These are phyloP conservation scores for Earliella scabrosa DNA, from an alignment of 1,284 basidiomycete species.

Conservation along the genomic window DNA sequence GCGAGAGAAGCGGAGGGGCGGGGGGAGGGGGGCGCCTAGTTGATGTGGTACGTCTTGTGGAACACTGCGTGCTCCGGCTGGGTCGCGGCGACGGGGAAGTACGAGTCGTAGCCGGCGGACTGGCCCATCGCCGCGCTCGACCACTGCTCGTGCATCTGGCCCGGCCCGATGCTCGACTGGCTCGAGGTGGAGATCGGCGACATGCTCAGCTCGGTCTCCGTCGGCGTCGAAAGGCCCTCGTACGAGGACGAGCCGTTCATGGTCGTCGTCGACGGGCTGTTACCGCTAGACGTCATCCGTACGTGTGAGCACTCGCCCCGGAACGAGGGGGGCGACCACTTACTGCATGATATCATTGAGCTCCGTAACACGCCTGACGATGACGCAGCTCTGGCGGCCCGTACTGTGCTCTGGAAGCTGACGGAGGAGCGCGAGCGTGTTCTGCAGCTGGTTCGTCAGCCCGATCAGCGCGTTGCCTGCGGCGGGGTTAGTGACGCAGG, in stretches of 20 bases:
- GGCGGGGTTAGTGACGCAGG: constrained; percentile 67
- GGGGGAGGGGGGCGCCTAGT: constrained; percentile 13
- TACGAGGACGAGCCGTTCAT: constrained; percentile 40
- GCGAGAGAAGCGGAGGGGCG: not conserved
- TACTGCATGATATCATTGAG: constrained; percentile 70
- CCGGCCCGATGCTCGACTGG: constrained; percentile 42
- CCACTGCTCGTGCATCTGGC: constrained; percentile 47
- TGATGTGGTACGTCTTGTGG: constrained; percentile 38
- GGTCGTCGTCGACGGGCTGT: constrained; percentile 49
- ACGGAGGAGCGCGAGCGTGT: constrained; percentile 56
- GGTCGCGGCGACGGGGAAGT: constrained; percentile 58
- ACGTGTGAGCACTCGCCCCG: constrained; percentile 9
- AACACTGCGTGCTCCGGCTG: constrained; percentile 30
- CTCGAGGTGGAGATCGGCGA: constrained; percentile 70
- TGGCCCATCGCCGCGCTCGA: constrained; percentile 47
- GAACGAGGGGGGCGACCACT: constrained; percentile 41
- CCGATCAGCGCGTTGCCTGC: constrained; percentile 59
- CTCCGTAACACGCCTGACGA: constrained; percentile 65
- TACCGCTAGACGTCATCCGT: constrained; percentile 41
- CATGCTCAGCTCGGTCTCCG: constrained; percentile 66
- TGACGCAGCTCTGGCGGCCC: constrained; percentile 51
- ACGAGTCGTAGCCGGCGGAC: constrained; percentile 64
- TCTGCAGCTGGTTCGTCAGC: constrained; percentile 67
- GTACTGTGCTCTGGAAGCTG: constrained; percentile 64
- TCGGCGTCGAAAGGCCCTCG: constrained; percentile 52